A percentile compares a stretch with the other conserved stretches of the same genome.
These are phyloP conservation scores for Exophiala phaeomuriformis DNA, from an alignment of 2,329 filamentous ascomycete genomes.

Conservation along the genomic window DNA sequence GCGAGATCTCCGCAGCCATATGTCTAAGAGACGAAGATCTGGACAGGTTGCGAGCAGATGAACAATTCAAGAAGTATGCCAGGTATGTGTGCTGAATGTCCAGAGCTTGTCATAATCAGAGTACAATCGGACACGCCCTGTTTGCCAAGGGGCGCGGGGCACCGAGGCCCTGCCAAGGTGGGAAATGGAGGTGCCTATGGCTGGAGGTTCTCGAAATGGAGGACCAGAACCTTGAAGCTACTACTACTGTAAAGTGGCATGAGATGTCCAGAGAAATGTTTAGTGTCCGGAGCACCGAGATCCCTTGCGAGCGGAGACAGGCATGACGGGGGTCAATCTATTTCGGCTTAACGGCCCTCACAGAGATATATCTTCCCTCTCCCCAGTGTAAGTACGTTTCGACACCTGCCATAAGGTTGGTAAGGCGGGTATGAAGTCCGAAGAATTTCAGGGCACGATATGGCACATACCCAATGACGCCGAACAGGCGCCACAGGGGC, in stretches of 20 bases:
- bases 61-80: slow-evolving; percentile 38
- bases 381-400: slow-evolving; percentile 5
- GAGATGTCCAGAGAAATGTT: too few relatives aligned
- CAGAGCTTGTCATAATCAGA: not conserved
- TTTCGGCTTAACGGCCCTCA: not conserved
- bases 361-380: slow-evolving; percentile 9
- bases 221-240: too few relatives aligned
- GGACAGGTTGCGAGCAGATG: slow-evolving; percentile 38
- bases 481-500: slow-evolving; percentile 6
- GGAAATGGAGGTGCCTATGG: too few relatives aligned
- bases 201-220: too few relatives aligned
- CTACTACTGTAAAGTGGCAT: too few relatives aligned
- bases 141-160: not conserved
- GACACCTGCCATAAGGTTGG: slow-evolving; percentile 6
- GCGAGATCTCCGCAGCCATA: slow-evolving; percentile 40
- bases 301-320: too few relatives aligned
- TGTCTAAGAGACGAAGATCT: slow-evolving; percentile 46
- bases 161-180: too few relatives aligned
- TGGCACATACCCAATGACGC: slow-evolving; percentile 7
- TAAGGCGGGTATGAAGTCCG: slow-evolving; percentile 1
- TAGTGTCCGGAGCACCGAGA: too few relatives aligned
- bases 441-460: not conserved
- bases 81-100: slow-evolving; percentile 18
- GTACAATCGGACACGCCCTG: not conserved
- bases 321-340: too few relatives aligned